Evolutionary conservation across 148 eudicot species (phyloP).

Genomic region (Rhododendron simsii): DNA sequence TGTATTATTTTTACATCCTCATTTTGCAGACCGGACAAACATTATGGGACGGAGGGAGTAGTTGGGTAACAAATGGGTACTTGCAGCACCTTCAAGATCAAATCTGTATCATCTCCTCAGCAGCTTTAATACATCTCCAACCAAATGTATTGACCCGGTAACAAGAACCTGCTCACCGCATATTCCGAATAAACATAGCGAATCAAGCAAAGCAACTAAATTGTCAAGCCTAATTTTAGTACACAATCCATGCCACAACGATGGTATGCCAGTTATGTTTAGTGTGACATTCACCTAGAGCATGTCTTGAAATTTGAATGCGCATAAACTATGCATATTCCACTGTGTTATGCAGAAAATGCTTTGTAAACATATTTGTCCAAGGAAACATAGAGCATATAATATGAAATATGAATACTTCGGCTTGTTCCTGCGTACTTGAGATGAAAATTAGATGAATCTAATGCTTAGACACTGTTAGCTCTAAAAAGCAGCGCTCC

Average conservation of each 20-base stretch:
- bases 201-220: neutral
- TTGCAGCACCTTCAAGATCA: neutral
- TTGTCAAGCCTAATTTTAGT: neutral
- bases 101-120: slow-evolving; percentile 35
- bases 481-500: too few species aligned
- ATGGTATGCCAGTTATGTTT: too few species aligned
- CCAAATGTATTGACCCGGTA: slow-evolving; percentile 87
- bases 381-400: too few species aligned
- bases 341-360: too few species aligned
- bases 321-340: neutral
- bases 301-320: neutral
- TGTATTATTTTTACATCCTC: too few species aligned
- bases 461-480: too few species aligned
- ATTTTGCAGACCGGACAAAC: too few species aligned
- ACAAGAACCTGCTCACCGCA: slow-evolving; percentile 58
- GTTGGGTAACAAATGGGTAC: neutral
- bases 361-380: too few species aligned
- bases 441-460: neutral
- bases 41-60: too few species aligned
- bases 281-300: neutral
- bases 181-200: neutral
- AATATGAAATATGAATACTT: too few species aligned
- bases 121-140: slow-evolving; percentile 78
- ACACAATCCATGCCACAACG: neutral
- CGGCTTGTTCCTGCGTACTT: neutral